These are phyloP conservation scores for Lactifluus pinguis DNA, from an alignment of 768 basidiomycete species.

Conservation along the genomic window DNA sequence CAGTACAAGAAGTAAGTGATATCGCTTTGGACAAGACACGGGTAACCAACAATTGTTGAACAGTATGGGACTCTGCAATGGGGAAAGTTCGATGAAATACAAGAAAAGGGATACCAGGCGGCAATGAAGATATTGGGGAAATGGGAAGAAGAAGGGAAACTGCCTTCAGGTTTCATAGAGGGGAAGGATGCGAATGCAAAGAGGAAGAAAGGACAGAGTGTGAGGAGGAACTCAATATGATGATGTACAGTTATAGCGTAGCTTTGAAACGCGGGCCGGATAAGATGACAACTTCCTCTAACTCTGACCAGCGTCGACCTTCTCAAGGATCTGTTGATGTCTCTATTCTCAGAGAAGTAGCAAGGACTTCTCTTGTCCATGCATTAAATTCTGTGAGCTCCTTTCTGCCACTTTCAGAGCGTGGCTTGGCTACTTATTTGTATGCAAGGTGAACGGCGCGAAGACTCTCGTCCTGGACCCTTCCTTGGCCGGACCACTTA, in stretches of 20 bases:
- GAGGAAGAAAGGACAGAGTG: constrained; percentile 64
- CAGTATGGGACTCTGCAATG: constrained; percentile 91
- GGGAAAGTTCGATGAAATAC: constrained; percentile 80
- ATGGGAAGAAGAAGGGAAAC: constrained; percentile 73
- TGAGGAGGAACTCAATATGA: constrained; percentile 63
- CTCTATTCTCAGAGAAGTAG: constrained; percentile 65
- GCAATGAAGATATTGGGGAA: constrained; percentile 61
- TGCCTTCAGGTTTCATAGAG: constrained; percentile 69
- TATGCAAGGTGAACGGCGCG: constrained; percentile 70
- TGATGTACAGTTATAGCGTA: constrained; percentile 15
- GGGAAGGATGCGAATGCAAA: constrained; percentile 38
- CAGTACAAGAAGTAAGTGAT: constrained; percentile 72
- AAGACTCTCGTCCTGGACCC: constrained; percentile 96
- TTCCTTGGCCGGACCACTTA: constrained; percentile 81
- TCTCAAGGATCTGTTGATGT: constrained; percentile 44
- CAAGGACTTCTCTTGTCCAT: constrained; percentile 72
- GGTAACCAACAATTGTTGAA: neutral
- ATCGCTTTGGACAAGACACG: neutral
- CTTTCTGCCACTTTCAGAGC: neutral
- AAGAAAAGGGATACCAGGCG: constrained; percentile 70
- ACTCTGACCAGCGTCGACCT: constrained; percentile 28
- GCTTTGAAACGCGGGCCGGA: neutral
- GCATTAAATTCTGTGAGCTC: constrained; percentile 65
- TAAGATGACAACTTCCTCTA: constrained; percentile 20
- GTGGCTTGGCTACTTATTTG: neutral